These are phyloP conservation scores for Talaromyces adpressus DNA, from an alignment of 495 filamentous ascomycete genomes.

Conservation along the genomic window DNA sequence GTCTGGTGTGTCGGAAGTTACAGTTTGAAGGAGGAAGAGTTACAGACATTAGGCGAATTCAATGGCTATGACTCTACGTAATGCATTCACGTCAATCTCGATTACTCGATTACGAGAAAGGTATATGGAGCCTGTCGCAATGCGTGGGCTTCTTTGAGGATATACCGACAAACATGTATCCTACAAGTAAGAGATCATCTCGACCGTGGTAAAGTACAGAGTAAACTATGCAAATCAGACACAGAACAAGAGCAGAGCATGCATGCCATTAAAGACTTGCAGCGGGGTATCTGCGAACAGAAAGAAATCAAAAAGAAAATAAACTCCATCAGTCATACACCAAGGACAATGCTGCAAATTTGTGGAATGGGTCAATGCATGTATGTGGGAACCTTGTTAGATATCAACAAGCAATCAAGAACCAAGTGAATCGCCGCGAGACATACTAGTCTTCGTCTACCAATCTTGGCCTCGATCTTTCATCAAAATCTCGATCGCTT, in stretches of 20 bases:
- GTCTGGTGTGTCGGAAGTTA: not conserved
- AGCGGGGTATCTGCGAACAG: constrained; percentile 3
- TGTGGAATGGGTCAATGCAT: not conserved
- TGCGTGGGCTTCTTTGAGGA: not conserved
- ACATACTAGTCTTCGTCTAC: constrained; percentile 18
- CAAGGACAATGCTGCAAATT: not conserved
- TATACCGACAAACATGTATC: not conserved
- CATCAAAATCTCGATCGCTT: constrained; percentile 43
- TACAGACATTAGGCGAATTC: not conserved
- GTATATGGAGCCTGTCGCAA: not conserved
- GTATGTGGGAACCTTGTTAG: not conserved
- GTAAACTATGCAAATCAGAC: not conserved
- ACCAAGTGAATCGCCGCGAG: not conserved
- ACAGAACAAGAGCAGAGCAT: not conserved
- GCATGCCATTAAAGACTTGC: not conserved
- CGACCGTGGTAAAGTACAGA: not conserved
- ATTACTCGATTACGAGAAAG: not conserved
- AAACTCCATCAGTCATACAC: not conserved
- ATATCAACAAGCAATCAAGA: not conserved
- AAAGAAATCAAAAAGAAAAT: not conserved
- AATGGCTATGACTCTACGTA: not conserved
- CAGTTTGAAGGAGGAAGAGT: not conserved
- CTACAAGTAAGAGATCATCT: not conserved
- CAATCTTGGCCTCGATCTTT: constrained; percentile 43
- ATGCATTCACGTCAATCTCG: not conserved